Evolutionary conservation across 768 basidiomycete genomes (phyloP), one percentile per base, ranked within the genome.

Genomic region (Leccinum subgranulosum): DNA sequence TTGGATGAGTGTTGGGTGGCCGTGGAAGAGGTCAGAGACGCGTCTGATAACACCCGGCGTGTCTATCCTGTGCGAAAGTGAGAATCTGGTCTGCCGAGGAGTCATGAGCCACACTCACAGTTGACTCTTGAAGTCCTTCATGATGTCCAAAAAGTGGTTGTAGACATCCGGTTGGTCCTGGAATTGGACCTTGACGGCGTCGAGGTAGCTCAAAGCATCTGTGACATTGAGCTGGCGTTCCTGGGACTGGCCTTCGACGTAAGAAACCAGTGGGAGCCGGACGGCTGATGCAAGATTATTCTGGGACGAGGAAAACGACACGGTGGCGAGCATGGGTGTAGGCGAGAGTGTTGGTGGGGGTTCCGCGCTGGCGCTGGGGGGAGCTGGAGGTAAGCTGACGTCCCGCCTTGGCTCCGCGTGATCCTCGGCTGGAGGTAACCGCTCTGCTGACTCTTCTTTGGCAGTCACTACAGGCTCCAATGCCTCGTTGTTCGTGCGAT

Each of bases 21-120:
- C 92, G 55, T 86, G 84, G 76, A 99, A 98, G 25, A 99, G 85
- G 50, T 87, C 83, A 1, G 95, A 96, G 28, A 98, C 96, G 53
- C 95, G 92, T 67, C 87, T 87, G 67, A 99, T 99, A 49, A 99
- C 96, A 36, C 94, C 94, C 0, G 96, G 96, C 0, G 96, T 99
- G 73, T 98, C 95, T 71, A 99, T 98, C 36, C 95, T 96, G 69
- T 21, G 33, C 33, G 28, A 31, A 43, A 12, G 9, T 60, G 29
- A 62, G 56, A 21, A n/a, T 41, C 17, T 43, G n/a, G 28, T 25
- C 34, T n/a, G 11, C n/a, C n/a, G 15, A 51, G 33, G 23, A 58
- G 31, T 17, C 43, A 36, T 23, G 10, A 7, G 3, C 41, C 19
- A 53, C 19, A 71, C 82, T 53, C 58, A 84, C 82, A 75, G 56